Evolutionary conservation across 805 yeast genomes (phyloP), one percentile per base, ranked within the genome.

Genomic region (Myxozyma geophila): DNA sequence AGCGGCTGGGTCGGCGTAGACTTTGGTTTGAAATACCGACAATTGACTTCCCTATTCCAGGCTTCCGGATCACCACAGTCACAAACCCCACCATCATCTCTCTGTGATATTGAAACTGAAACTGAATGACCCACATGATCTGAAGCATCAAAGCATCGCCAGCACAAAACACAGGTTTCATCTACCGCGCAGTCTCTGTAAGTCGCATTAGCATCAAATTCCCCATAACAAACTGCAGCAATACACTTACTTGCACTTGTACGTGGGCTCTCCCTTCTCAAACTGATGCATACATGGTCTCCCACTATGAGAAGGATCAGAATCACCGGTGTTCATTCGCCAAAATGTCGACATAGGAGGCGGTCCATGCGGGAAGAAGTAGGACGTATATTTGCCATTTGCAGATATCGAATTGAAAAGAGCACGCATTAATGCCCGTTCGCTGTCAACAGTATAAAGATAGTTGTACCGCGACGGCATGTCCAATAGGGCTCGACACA

Each of bases 51-150:
- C 15, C 74, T 74, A 4, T 79, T 81, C 92, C 96, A 91, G 0
- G 96, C 96, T 71, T 89, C 96, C 0, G 86, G 84, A 71, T 91
- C 96, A 3, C 97, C 96, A 74, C 97, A 90, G 72, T 90, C 97
- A 74, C 96, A 89, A 19, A 87, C 88, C 0, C 95, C 95, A 44
- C 92, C 90, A 62, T 84, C 84, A 63, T 81, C 88, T 23, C 76
- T 70, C 58, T 89, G 79, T 49, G 83, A 84, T 7, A 89, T 84
- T 46, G 84, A 80, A 17, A 85, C 82, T 60, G 86, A 83, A 8
- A 89, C 86, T 53, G 85, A 83, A 74, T 92, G 98, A 51, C 85
- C 93, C 41, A 73, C 72, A 75, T 92, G 98, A 60, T 82, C 80
- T 3, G 83, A 85, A 1, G 86, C 84, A 55, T 86, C 84, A 76